Percentiles rank a stretch among this genome's conserved stretches.
Conservation (phyloP, 805 yeast species). For the Nakazawaea molendinolei region DNA sequence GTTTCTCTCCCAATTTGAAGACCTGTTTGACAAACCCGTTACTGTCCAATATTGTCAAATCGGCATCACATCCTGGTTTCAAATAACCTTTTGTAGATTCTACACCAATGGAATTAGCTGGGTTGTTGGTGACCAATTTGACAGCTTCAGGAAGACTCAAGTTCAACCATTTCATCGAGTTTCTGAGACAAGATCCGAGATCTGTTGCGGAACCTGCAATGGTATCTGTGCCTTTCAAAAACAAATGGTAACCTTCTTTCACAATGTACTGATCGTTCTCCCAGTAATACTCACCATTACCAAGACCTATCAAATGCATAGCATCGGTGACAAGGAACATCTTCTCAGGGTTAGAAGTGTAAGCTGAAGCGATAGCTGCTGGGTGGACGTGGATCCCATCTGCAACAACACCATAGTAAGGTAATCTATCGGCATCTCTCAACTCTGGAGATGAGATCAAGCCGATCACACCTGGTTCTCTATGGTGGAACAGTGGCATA, state of each 20-base stretch:
- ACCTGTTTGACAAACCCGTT: slow-evolving; percentile 39
- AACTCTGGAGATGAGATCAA: slow-evolving; percentile 28
- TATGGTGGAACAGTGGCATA: slow-evolving; percentile 53
- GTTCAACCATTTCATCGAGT: slow-evolving; percentile 43
- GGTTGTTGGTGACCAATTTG: slow-evolving; percentile 47
- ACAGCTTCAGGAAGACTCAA: slow-evolving; percentile 45
- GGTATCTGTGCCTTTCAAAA: slow-evolving; percentile 46
- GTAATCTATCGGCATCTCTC: slow-evolving; percentile 18
- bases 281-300: slow-evolving; percentile 52
- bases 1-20: slow-evolving; percentile 41
- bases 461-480: slow-evolving; percentile 53
- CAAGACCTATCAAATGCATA: slow-evolving; percentile 48
- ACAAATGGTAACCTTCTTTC: slow-evolving; percentile 40
- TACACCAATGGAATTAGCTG: slow-evolving; percentile 42
- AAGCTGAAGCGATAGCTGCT: slow-evolving; percentile 42
- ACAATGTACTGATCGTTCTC: slow-evolving; percentile 34
- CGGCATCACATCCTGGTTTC: slow-evolving; percentile 49
- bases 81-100: slow-evolving; percentile 42
- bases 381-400: slow-evolving; percentile 60
- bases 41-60: slow-evolving; percentile 38
- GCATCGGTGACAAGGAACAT: slow-evolving; percentile 55
- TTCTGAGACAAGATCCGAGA: slow-evolving; percentile 42
- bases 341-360: slow-evolving; percentile 43
- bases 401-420: slow-evolving; percentile 47
- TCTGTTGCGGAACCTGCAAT: slow-evolving; percentile 60